phyloP scores from a whole-genome alignment of 2,329 filamentous ascomycete genomes.

The Aspergillus uvarum region DNA sequence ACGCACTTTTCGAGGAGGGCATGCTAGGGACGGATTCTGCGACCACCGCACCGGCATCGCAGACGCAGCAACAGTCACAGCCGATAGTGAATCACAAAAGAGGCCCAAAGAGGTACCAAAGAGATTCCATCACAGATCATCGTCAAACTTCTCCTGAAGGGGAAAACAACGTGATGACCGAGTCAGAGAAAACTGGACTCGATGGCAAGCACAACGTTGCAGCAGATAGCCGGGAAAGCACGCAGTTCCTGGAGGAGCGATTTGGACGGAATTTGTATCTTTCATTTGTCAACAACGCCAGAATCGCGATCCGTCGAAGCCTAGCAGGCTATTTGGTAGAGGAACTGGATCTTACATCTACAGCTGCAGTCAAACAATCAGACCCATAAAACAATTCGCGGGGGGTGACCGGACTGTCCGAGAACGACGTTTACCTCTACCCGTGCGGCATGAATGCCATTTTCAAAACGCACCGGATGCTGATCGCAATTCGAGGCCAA shows the following conservation, averaged over 20 bases:
- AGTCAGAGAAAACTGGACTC: neutral
- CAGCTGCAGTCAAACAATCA: neutral
- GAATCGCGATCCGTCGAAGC: neutral
- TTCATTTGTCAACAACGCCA: neutral
- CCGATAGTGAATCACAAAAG: too few relatives aligned
- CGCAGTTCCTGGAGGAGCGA: neutral
- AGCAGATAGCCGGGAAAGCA: neutral
- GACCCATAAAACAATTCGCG: neutral
- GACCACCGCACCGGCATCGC: too few relatives aligned
- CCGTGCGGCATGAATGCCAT: neutral
- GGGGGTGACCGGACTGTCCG: neutral
- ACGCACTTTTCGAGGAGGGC: too few relatives aligned
- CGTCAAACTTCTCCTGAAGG: too few relatives aligned
- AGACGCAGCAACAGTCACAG: too few relatives aligned
- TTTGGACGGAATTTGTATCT: neutral
- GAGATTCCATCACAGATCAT: too few relatives aligned
- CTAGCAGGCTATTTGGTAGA: neutral
- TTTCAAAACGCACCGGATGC: neutral
- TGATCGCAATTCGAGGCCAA: neutral
- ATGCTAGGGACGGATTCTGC: too few relatives aligned
- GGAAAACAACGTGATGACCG: neutral
- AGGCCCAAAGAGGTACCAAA: too few relatives aligned
- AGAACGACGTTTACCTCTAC: neutral
- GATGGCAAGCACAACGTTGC: too few relatives aligned
- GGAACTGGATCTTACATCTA: neutral